Evolutionary conservation across 1,284 basidiomycete genomes (phyloP).

Genomic region (Waitea zeae): DNA sequence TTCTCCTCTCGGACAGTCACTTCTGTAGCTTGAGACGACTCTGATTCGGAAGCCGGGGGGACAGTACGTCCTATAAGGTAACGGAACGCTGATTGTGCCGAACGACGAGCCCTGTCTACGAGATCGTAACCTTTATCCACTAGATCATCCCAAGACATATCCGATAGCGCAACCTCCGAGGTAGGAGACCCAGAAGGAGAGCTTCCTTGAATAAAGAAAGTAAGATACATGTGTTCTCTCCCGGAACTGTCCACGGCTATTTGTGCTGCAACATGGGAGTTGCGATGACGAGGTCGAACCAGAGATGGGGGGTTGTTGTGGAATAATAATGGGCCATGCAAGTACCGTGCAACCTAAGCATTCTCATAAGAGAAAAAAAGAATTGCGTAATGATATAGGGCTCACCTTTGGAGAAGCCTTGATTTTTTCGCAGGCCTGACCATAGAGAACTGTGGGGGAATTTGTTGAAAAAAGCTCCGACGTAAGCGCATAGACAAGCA

Average conservation of each 20-base stretch:
- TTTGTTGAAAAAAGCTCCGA: conserved; percentile 88
- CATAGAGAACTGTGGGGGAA: conserved; percentile 81
- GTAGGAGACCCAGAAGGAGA: too few relatives aligned
- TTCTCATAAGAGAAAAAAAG: neutral
- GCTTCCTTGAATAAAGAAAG: conserved; percentile 64
- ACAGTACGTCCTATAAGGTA: too few relatives aligned
- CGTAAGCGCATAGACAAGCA: conserved; percentile 73
- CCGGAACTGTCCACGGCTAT: conserved; percentile 51
- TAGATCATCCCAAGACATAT: too few relatives aligned
- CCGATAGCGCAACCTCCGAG: too few relatives aligned
- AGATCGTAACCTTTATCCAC: too few relatives aligned
- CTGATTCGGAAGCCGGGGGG: too few relatives aligned
- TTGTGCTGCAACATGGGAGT: conserved; percentile 60
- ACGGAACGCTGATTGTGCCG: too few relatives aligned
- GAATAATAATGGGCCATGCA: conserved; percentile 48
- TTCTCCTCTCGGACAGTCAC: too few relatives aligned
- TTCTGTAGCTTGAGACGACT: too few relatives aligned
- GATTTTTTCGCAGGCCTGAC: conserved; percentile 74
- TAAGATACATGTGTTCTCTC: conserved; percentile 64
- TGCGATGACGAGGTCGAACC: conserved; percentile 58
- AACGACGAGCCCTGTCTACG: too few relatives aligned
- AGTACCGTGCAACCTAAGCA: conserved; percentile 41
- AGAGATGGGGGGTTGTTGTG: conserved; percentile 62
- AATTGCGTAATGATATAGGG: neutral
- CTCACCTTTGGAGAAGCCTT: conserved; percentile 54